Evolutionary conservation across 2,329 filamentous ascomycete species (phyloP).

Genomic region (Pseudopyrenochaeta lycopersici): DNA sequence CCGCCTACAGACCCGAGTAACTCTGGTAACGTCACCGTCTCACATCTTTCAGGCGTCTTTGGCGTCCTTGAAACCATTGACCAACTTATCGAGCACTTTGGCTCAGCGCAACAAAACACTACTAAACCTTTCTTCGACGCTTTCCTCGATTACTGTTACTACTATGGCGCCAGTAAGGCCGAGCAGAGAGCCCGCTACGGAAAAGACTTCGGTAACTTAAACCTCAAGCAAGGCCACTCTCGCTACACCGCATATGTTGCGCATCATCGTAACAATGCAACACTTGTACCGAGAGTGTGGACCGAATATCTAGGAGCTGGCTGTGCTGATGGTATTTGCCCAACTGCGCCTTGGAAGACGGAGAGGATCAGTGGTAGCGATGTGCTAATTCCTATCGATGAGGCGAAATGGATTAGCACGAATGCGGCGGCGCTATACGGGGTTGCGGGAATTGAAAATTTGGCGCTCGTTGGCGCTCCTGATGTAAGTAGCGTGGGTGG

Average conservation of each 20-base stretch:
- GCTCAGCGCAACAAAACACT: constrained; percentile 47
- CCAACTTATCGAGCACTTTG: constrained; percentile 62
- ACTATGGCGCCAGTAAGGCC: constrained; percentile 59
- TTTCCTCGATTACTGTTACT: constrained; percentile 69
- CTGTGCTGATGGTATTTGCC: constrained; percentile 41
- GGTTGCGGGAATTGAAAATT: constrained; percentile 64
- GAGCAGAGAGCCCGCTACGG: constrained; percentile 66
- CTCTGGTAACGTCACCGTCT: constrained; percentile 60
- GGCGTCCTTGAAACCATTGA: constrained; percentile 67
- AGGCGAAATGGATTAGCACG: constrained; percentile 66
- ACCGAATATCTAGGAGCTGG: constrained; percentile 59
- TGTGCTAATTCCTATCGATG: constrained; percentile 60
- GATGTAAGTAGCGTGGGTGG: constrained; percentile 19
- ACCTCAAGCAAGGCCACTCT: constrained; percentile 65
- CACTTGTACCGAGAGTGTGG: constrained; percentile 63
- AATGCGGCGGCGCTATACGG: constrained; percentile 68
- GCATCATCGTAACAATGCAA: constrained; percentile 54
- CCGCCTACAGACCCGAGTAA: constrained; percentile 64
- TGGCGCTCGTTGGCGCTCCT: constrained; percentile 53
- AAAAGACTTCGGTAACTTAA: constrained; percentile 55
- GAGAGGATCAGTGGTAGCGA: constrained; percentile 54
- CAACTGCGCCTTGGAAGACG: constrained; percentile 57
- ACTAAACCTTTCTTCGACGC: constrained; percentile 62
- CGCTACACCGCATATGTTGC: constrained; percentile 66
- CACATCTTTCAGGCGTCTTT: constrained; percentile 67